phyloP scores from a whole-genome alignment of 352 stramenopile species.

The Halophytophthora batemanensis region DNA sequence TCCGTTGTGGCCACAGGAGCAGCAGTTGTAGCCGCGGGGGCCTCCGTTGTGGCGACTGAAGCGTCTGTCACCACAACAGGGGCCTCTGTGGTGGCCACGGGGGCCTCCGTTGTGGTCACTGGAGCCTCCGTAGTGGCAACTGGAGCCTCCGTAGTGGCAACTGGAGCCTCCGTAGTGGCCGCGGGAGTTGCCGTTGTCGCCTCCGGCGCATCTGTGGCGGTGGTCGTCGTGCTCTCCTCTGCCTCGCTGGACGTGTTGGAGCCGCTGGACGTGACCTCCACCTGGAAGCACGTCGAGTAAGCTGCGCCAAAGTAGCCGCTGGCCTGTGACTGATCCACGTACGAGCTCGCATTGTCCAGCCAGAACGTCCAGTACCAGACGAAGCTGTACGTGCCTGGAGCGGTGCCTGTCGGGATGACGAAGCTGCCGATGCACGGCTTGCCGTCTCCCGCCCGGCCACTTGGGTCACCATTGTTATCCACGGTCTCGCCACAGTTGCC shows the following conservation, averaged over 20 bases:
- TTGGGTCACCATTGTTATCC: constrained; percentile 31
- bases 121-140: constrained; percentile 7
- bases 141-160: not conserved
- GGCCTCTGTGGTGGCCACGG: constrained; percentile 5
- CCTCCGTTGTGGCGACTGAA: too few relatives aligned
- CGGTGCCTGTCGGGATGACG: constrained; percentile 32
- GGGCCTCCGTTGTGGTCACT: not conserved
- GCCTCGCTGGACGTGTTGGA: too few relatives aligned
- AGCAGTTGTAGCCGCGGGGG: too few relatives aligned
- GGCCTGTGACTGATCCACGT: constrained; percentile 39
- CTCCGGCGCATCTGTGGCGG: too few relatives aligned
- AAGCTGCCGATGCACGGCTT: constrained; percentile 49
- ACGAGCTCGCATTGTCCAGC: constrained; percentile 30
- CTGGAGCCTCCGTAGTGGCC: not conserved
- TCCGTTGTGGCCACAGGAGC: too few relatives aligned
- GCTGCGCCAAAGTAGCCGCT: constrained; percentile 48
- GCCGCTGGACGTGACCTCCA: constrained; percentile 33
- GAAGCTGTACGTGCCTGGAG: constrained; percentile 39
- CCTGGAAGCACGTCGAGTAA: constrained; percentile 52
- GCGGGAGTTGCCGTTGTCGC: constrained; percentile 1
- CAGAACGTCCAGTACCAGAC: constrained; percentile 66
- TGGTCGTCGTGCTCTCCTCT: too few relatives aligned
- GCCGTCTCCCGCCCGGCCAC: constrained; percentile 40
- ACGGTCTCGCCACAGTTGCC: constrained; percentile 46
- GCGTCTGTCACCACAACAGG: too few relatives aligned